A percentile compares a stretch with the other conserved stretches of the same genome.
These are phyloP conservation scores for Phaeolepiota aurea DNA, from an alignment of 768 basidiomycete genomes.

Conservation along the genomic window DNA sequence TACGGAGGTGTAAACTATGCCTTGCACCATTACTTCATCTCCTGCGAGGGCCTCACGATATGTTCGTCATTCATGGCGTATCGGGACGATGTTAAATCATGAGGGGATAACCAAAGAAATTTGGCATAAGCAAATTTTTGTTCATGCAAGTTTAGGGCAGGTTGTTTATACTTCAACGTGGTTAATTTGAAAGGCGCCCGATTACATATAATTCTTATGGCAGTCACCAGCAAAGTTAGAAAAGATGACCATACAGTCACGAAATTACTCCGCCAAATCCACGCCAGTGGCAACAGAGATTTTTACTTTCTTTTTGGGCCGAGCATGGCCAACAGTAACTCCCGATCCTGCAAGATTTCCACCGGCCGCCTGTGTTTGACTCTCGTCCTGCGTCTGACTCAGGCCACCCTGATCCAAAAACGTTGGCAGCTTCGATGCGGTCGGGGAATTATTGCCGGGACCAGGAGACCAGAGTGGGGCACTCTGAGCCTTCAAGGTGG, in stretches of 20 bases:
- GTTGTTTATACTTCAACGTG: not conserved
- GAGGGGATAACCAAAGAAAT: constrained; percentile 29
- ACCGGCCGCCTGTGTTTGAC: no score
- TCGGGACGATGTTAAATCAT: constrained; percentile 30
- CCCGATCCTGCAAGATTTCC: no score
- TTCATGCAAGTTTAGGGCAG: constrained; percentile 13
- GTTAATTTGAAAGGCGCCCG: not conserved
- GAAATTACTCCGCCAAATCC: constrained; percentile 63
- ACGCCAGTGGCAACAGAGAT: constrained; percentile 62
- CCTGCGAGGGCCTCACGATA: constrained; percentile 68
- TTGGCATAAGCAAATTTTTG: constrained; percentile 4
- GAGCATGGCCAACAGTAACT: no score
- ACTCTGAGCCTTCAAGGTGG: not conserved
- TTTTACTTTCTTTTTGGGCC: constrained; percentile 57
- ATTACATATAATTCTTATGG: not conserved
- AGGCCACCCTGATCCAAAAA: no score
- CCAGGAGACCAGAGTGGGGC: not conserved
- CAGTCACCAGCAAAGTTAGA: no score
- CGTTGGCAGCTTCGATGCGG: constrained; percentile 4
- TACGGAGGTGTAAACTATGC: constrained; percentile 87
- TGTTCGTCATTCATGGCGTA: constrained; percentile 29
- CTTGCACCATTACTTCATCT: constrained; percentile 85
- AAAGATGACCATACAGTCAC: not conserved
- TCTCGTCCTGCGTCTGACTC: constrained; percentile 32
- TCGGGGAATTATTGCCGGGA: not conserved